Base-by-base conservation (phyloP, 768 basidiomycete species). In the Kwoniella dendrophila region DNA sequence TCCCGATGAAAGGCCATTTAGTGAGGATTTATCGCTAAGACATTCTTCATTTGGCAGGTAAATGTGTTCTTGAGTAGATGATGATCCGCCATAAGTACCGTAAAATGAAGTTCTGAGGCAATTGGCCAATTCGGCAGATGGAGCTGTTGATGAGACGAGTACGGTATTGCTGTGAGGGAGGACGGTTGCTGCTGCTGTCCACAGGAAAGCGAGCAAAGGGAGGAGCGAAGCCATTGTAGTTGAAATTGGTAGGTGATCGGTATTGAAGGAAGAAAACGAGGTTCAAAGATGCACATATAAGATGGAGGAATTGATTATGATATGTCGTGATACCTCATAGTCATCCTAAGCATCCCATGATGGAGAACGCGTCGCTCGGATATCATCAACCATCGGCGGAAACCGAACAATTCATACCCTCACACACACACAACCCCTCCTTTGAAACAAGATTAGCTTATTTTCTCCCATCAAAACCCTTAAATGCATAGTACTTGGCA, bases 1-100 rank as follows among this genome's bases (percentile, higher is more conserved):
- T 30, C 74, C 72, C 27, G 57, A 57, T 41, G 62, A 45, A 27
- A 69, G 30, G 8, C 62, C 67, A 20, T 58, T 58, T 10, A 70
- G 50, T 7, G 62, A 54, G 14, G 53, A 43, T 44, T 32, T 30
- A 18, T 40, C 55, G 12, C 6, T 14, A 38, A 69, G 30, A 49
- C 71, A 72, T 34, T 64, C 63, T 29, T 62, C 52, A 1, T 57
- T 32, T 10, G 68, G 59, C 16, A 67, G 41, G 40, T 61, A 72
- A 52, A 72, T 63, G 41, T 69, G 63, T 4, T 69, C 66, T 33
- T 59, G 61, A 10, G 56, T 3, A 27, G 26, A 12, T 14, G 32
- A 12, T 12, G 49, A 54, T 2, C 60, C 60, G 16, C 66, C 66
- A 33, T 63, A 67, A 3, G 57, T 54, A 4, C 66, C 66, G 52